Base-by-base conservation (phyloP, 352 stramenopile genomes). In the Pythium biforme region DNA sequence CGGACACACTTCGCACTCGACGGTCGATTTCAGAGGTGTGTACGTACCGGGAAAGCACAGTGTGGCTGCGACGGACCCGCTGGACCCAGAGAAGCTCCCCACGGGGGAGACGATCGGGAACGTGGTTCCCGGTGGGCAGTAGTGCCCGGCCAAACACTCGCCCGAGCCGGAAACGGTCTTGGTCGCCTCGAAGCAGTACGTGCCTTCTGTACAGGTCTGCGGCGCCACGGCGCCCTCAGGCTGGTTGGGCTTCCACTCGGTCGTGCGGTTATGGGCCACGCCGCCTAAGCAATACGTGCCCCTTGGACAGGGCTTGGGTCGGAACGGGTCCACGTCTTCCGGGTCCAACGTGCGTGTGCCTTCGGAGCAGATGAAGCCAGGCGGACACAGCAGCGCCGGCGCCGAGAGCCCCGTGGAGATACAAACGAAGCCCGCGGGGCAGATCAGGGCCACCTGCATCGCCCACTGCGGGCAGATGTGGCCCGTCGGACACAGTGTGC, bases 1-100 rank as follows among this genome's bases (percentile, higher is more conserved):
- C 26, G 97, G 96, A 57, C 97, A 99, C 0, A 97, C 64, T 39
- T 89, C 73, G 66, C 97, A 99, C 22, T 77, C 68, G 29, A 91
- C 86, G 1, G 89, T 96, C 14, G 76, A 93, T 31, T 85, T 88
- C 6, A 98, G 69, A 15, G 96, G 89, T 9, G 97, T 97, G 71
- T 98, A 99, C 6, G 95, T 99, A 9, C 96, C 96, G 4, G 97
- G 97, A 46, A 99, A 98, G 72, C 97, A 99, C 33, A 99, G 75
- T 34, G 88, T 98, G 8, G 94, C 79, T 5, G 92, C 92, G 26
- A 99, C 95, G 0, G 84, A 95, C 1, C 96, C 94, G 3, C 79
- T 85, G 2, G 83, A 76, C 0, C 75, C 80, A 6, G 93, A 78
- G 70, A 98, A 99, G 25, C 85, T 97, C 3, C 97, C 97, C 0